These are phyloP conservation scores for Epichloe sp. DNA, from an alignment of 2,329 filamentous ascomycete genomes.

Conservation along the genomic window DNA sequence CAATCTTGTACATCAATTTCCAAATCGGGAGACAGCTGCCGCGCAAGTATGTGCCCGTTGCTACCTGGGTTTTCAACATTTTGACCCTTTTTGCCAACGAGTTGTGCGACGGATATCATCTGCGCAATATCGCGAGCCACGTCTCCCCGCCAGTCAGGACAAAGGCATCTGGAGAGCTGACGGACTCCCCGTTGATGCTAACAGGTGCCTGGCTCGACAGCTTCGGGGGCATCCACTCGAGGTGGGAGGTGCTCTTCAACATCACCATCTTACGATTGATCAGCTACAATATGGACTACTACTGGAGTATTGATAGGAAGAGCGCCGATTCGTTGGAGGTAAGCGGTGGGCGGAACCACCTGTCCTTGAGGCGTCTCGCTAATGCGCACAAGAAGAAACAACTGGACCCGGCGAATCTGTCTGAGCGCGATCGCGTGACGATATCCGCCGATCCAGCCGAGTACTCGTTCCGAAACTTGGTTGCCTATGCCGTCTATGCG, in stretches of 20 bases:
- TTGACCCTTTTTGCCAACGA: slow-evolving; percentile 82
- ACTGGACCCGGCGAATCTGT: slow-evolving; percentile 73
- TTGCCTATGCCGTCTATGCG: slow-evolving; percentile 82
- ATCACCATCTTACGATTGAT: slow-evolving; percentile 84
- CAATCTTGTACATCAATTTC: slow-evolving; percentile 74
- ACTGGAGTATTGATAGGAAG: slow-evolving; percentile 67
- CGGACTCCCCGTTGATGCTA: slow-evolving; percentile 32
- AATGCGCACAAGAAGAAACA: slow-evolving; percentile 88
- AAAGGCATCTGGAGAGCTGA: slow-evolving; percentile 3
- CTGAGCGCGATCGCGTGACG: slow-evolving; percentile 74
- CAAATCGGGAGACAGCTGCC: slow-evolving; percentile 61
- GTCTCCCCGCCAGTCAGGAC: slow-evolving; percentile 22
- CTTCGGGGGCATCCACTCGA: slow-evolving; percentile 67
- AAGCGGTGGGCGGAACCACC: slow-evolving; percentile 19
- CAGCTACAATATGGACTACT: slow-evolving; percentile 94
- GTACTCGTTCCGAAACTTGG: slow-evolving; percentile 73
- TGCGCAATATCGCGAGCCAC: slow-evolving; percentile 46
- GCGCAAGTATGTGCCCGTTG: slow-evolving; percentile 53
- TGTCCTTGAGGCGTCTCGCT: slow-evolving; percentile 25
- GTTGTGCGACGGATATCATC: slow-evolving; percentile 62
- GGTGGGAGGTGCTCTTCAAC: slow-evolving; percentile 98
- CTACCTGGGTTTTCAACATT: slow-evolving; percentile 87
- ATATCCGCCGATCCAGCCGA: slow-evolving; percentile 59
- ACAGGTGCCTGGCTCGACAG: slow-evolving; percentile 65
- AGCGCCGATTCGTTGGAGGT: slow-evolving; percentile 67